Evolutionary conservation across 2,329 filamentous ascomycete genomes (phyloP).

Genomic region (Phaeomoniella chlamydospora): DNA sequence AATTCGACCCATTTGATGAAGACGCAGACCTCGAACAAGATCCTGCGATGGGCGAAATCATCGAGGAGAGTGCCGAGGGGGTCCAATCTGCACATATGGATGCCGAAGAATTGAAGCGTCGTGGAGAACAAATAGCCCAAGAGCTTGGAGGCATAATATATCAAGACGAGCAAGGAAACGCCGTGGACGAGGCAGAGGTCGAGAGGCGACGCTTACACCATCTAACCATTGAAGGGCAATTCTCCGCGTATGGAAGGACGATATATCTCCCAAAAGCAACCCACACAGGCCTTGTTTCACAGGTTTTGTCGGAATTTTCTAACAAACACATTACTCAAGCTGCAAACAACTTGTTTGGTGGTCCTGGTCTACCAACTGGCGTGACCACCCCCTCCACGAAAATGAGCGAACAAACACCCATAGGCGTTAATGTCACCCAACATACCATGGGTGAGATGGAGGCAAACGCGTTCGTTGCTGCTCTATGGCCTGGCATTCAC

Average conservation of each 20-base stretch:
- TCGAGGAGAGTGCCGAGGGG: conserved; percentile 5
- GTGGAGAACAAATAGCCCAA: conserved; percentile 22
- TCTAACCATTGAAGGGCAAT: conserved; percentile 59
- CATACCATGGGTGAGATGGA: conserved; percentile 46
- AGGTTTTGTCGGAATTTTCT: conserved; percentile 53
- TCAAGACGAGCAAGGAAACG: conserved; percentile 26
- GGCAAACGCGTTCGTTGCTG: conserved; percentile 43
- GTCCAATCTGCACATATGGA: conserved; percentile 5
- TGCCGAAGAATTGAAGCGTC: conserved; percentile 9
- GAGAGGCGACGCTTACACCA: conserved; percentile 50
- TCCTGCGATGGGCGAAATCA: conserved; percentile 16
- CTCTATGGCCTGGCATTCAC: conserved; percentile 47
- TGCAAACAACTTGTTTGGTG: conserved; percentile 64
- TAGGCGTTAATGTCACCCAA: conserved; percentile 41
- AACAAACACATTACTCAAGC: conserved; percentile 60
- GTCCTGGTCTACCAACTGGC: conserved; percentile 52
- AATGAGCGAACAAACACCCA: conserved; percentile 39
- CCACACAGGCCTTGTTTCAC: conserved; percentile 54
- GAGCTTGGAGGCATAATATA: conserved; percentile 24
- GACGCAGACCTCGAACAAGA: conserved; percentile 13
- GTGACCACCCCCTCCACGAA: conserved; percentile 32
- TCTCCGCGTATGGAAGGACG: conserved; percentile 58
- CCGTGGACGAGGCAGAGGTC: conserved; percentile 20
- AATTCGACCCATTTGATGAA: conserved; percentile 10
- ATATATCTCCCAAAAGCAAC: conserved; percentile 57